Conservation (phyloP, 2,329 filamentous ascomycete species). For the Lecanoromycetidae sp. region DNA sequence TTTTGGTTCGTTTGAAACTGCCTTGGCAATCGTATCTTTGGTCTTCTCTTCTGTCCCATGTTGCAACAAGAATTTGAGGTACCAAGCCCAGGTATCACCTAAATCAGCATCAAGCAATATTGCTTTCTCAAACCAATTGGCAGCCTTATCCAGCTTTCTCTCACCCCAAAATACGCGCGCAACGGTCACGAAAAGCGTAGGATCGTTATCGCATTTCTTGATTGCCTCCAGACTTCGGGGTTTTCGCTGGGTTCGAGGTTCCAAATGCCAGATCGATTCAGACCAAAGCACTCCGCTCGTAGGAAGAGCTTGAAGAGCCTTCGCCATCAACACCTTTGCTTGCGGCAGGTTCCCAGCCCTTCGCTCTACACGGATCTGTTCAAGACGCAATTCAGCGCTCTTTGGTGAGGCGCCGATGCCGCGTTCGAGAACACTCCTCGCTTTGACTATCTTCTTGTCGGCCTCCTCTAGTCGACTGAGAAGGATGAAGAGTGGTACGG, state of each 20-base stretch:
- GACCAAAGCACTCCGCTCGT: conserved; percentile 79
- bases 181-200: conserved; percentile 77
- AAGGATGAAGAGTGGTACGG: conserved; percentile 79
- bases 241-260: conserved; percentile 82
- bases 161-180: conserved; percentile 95
- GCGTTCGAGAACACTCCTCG: conserved; percentile 83
- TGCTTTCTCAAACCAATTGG: conserved; percentile 96
- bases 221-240: conserved; percentile 85
- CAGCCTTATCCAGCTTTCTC: conserved; percentile 80
- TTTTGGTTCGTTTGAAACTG: conserved; percentile 68
- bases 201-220: conserved; percentile 90
- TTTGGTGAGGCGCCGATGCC: conserved; percentile 81
- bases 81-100: conserved; percentile 97
- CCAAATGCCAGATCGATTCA: conserved; percentile 91
- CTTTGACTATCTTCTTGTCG: conserved; percentile 73
- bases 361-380: conserved; percentile 86
- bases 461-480: conserved; percentile 80
- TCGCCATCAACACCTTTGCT: conserved; percentile 85
- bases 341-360: conserved; percentile 72
- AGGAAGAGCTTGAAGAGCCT: conserved; percentile 81
- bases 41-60: conserved; percentile 91
- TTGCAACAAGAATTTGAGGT: conserved; percentile 82
- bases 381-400: conserved; percentile 73
- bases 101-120: conserved; percentile 73
- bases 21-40: conserved; percentile 70